Evolutionary conservation across 208 protist genomes (phyloP).

Genomic region (Acanthamoeba royreba): DNA sequence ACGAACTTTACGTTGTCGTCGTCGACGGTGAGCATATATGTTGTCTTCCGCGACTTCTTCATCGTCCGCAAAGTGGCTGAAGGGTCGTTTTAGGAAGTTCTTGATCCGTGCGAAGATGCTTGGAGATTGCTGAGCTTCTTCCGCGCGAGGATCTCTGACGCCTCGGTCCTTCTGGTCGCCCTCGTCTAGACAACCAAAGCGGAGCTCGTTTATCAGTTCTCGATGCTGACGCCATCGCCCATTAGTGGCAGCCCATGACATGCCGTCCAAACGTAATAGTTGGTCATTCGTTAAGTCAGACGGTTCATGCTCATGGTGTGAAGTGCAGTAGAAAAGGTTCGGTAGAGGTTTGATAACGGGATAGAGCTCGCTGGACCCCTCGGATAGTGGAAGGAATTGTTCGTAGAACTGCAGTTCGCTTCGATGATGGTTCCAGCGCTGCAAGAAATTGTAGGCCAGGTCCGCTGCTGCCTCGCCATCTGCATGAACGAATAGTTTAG

Average conservation of each 20-base stretch:
- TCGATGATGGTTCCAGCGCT: slow-evolving; percentile 36
- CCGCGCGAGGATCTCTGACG: background rate
- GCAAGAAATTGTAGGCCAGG: slow-evolving; percentile 47
- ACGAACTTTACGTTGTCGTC: background rate
- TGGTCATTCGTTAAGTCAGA: too few species aligned
- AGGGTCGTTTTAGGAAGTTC: background rate
- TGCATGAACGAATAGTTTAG: background rate
- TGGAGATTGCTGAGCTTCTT: background rate
- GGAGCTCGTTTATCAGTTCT: background rate
- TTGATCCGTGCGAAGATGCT: background rate
- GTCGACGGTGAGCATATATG: background rate
- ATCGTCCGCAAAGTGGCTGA: background rate
- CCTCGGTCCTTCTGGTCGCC: too few species aligned
- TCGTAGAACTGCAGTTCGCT: background rate
- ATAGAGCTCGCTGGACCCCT: background rate
- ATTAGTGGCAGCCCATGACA: background rate
- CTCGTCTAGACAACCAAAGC: background rate
- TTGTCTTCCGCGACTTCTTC: background rate
- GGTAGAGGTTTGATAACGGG: background rate
- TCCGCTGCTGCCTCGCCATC: slow-evolving; percentile 37
- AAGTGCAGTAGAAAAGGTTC: background rate
- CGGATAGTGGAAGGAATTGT: background rate
- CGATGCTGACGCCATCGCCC: background rate
- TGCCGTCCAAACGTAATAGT: background rate
- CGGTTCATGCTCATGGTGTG: too few species aligned